Evolutionary conservation across 768 basidiomycete genomes (phyloP), one percentile per base, ranked within the genome.

Genomic region (Glaciozyma martinii): DNA sequence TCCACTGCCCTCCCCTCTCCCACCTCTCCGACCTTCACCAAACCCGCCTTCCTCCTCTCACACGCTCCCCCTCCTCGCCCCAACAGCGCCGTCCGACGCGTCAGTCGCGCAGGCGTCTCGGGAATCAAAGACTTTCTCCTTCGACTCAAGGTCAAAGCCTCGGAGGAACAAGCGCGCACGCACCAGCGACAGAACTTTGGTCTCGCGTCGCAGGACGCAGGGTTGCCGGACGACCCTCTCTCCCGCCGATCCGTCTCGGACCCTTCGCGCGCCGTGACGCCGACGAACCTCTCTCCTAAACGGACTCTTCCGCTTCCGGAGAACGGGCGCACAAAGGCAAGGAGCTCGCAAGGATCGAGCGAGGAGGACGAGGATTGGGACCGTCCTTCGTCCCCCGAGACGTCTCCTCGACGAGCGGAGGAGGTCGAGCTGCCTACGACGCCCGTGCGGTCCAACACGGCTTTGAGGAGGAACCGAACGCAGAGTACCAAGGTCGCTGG

Each of bases 111-210:
- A 10, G 62, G 65, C 43, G 62, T 64, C 2, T 57, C 62, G 4
- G 68, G 68, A 9, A 70, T 66, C 49, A 65, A 65, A 23, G 68
- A 66, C 32, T 63, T 70, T 29, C 57, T 70, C 52, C 42, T 66
- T 10, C 62, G 68, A 12, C 54, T 70, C 30, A 60, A 62, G 0
- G 37, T 60, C n/a, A 63, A 59, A 7, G 65, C 68, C 3, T 59
- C 65, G 1, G 62, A 64, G 19, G 68, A 70, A 29, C 62, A 61
- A 56, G 68, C 43, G 42, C 27, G 27, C n/a, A n/a, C n/a, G n/a
- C n/a, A n/a, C n/a, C n/a, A n/a, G n/a, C 37, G 25, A 4, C 21
- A 33, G 29, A 23, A 23, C 50, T 23, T 54, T 23, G n/a, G 18
- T 37, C 32, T 19, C 53, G 23, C 19, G n/a, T 3, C 8, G 29